These are phyloP conservation scores for Beauveria australis DNA, from an alignment of 2,329 filamentous ascomycete genomes.

Conservation along the genomic window DNA sequence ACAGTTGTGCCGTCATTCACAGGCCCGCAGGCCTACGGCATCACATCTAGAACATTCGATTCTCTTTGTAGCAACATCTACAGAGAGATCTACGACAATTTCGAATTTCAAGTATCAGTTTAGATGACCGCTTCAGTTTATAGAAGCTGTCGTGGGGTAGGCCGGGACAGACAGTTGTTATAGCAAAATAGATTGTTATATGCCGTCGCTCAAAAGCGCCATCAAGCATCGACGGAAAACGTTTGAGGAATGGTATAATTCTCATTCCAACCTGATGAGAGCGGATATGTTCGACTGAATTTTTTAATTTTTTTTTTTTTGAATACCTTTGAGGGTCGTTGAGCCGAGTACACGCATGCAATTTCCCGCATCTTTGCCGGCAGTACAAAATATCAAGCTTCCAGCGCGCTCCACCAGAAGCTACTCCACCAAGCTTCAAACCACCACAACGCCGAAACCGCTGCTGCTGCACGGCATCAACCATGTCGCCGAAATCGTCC, in stretches of 20 bases:
- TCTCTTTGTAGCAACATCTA: too few relatives aligned
- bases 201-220: too few relatives aligned
- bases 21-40: too few relatives aligned
- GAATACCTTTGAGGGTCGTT: neutral
- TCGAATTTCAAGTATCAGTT: neutral
- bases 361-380: slow-evolving; percentile 11
- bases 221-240: too few relatives aligned
- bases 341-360: neutral
- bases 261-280: too few relatives aligned
- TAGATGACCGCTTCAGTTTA: neutral
- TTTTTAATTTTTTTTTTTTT: neutral
- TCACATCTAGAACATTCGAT: too few relatives aligned
- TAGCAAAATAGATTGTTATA: neutral
- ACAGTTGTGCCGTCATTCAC: too few relatives aligned
- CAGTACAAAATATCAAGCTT: neutral
- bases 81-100: too few relatives aligned
- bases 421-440: neutral
- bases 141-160: neutral
- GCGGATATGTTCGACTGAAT: too few relatives aligned
- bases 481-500: slow-evolving; percentile 9
- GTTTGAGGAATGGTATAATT: too few relatives aligned
- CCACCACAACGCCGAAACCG: neutral
- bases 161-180: neutral
- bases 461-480: neutral
- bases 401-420: slow-evolving; percentile 6